A percentile compares a stretch with the other conserved stretches of the same genome.
phyloP scores from a whole-genome alignment of 768 basidiomycete species.

The Kwoniella shandongensis region DNA sequence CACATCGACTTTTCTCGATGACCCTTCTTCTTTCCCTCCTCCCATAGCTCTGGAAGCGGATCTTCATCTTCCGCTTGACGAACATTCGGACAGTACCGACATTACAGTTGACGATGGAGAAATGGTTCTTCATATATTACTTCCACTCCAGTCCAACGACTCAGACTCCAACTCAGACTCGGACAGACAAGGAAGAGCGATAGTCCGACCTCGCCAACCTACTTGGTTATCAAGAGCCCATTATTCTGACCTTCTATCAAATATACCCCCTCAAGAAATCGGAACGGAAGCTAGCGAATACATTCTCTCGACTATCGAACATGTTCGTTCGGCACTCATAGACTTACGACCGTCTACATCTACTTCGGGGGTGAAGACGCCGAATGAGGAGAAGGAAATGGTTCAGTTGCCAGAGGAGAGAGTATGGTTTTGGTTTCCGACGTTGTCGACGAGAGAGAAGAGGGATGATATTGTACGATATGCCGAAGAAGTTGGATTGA shows the following conservation, averaged over 20 bases:
- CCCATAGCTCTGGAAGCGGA: slow-evolving; percentile 5
- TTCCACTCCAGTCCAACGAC: too few species aligned
- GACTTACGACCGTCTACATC: neutral
- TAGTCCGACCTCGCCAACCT: slow-evolving; percentile 26
- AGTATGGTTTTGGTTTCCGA: slow-evolving; percentile 55
- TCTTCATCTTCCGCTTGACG: slow-evolving; percentile 10
- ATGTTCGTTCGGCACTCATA: slow-evolving; percentile 13
- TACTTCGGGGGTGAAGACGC: neutral
- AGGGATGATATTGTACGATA: slow-evolving; percentile 53
- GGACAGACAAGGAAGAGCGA: neutral
- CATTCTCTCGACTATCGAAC: slow-evolving; percentile 30
- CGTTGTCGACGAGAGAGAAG: slow-evolving; percentile 52
- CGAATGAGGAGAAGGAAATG: neutral
- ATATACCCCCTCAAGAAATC: neutral
- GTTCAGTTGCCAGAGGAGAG: slow-evolving; percentile 27
- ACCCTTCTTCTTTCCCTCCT: neutral
- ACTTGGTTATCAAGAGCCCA: slow-evolving; percentile 19
- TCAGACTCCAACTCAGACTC: too few species aligned
- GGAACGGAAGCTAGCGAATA: slow-evolving; percentile 23
- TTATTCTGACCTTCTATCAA: slow-evolving; percentile 11
- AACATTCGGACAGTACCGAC: too few species aligned
- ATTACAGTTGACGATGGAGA: neutral
- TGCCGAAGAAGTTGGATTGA: slow-evolving; percentile 48
- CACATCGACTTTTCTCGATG: slow-evolving; percentile 16
- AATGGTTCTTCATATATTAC: neutral